Evolutionary conservation across 2,329 filamentous ascomycete species (phyloP).

Genomic region (Cytospora piceae): DNA sequence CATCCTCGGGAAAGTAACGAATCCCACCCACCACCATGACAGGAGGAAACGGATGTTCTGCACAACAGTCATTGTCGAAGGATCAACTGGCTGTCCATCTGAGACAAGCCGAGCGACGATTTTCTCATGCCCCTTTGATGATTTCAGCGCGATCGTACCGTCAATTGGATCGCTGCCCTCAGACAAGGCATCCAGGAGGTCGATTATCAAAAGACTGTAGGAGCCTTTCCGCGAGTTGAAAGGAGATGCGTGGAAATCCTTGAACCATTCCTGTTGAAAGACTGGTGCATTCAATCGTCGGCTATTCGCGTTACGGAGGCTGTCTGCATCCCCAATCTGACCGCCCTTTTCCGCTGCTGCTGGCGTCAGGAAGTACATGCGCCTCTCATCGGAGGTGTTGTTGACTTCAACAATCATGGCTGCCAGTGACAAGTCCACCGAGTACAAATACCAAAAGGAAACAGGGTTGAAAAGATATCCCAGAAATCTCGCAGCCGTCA

Average conservation of each 20-base stretch:
- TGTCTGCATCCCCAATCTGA: constrained; percentile 25
- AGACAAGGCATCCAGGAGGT: constrained; percentile 49
- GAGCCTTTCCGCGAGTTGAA: constrained; percentile 68
- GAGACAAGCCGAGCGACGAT: constrained; percentile 65
- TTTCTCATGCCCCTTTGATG: constrained; percentile 63
- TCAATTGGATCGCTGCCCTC: constrained; percentile 51
- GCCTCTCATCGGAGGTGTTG: constrained; percentile 75
- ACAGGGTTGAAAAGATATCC: constrained; percentile 76
- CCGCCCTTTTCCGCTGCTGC: constrained; percentile 22
- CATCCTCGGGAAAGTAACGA: constrained; percentile 69
- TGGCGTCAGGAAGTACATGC: constrained; percentile 65
- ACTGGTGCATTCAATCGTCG: constrained; percentile 23
- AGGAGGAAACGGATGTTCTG: constrained; percentile 53
- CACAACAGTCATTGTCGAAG: constrained; percentile 46
- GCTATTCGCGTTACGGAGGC: constrained; percentile 2
- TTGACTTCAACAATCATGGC: constrained; percentile 75
- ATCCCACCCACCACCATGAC: constrained; percentile 69
- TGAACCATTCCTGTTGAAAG: constrained; percentile 61
- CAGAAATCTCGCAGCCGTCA: constrained; percentile 71
- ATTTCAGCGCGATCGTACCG: constrained; percentile 63
- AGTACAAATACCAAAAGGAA: constrained; percentile 81
- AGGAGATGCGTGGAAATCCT: constrained; percentile 77
- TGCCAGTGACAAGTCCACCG: constrained; percentile 56
- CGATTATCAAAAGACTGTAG: constrained; percentile 55
- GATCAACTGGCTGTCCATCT: constrained; percentile 53